Evolutionary conservation across 148 eudicot species (phyloP).

Genomic region (Euryodendron excelsum): DNA sequence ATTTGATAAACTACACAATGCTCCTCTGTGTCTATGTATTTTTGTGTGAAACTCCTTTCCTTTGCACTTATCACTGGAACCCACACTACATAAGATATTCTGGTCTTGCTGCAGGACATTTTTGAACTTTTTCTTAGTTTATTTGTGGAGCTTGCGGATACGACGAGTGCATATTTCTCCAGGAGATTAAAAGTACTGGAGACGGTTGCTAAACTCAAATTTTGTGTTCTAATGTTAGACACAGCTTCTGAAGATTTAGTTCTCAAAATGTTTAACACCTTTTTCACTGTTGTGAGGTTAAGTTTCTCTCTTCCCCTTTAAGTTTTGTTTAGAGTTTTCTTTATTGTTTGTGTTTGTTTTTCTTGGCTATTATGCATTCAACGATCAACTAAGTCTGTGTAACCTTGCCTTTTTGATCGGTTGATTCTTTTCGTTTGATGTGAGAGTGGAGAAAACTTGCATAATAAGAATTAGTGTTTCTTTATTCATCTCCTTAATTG

Average conservation of each 20-base stretch:
- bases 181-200: conserved; percentile 66
- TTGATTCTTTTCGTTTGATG: neutral
- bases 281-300: conserved; percentile 68
- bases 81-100: neutral
- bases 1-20: neutral
- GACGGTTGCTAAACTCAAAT: conserved; percentile 64
- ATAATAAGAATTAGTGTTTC: neutral
- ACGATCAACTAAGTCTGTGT: neutral
- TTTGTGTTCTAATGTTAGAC: conserved; percentile 73
- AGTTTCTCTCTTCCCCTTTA: conserved; percentile 5
- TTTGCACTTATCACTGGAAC: neutral
- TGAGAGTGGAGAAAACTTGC: neutral
- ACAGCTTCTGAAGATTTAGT: conserved; percentile 59
- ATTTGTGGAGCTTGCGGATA: conserved; percentile 70
- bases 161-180: conserved; percentile 52
- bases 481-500: conserved; percentile 11
- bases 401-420: conserved; percentile 8
- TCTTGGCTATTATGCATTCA: neutral
- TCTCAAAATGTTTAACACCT: conserved; percentile 62
- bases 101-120: conserved; percentile 54
- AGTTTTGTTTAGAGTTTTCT: conserved; percentile 8
- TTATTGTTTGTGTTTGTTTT: neutral
- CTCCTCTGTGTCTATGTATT: neutral
- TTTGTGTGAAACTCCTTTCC: neutral
- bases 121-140: conserved; percentile 66